A percentile compares a stretch with the other conserved stretches of the same genome.
These are phyloP conservation scores for Shiraia sp. DNA, from an alignment of 2,329 filamentous ascomycete species.

Conservation along the genomic window DNA sequence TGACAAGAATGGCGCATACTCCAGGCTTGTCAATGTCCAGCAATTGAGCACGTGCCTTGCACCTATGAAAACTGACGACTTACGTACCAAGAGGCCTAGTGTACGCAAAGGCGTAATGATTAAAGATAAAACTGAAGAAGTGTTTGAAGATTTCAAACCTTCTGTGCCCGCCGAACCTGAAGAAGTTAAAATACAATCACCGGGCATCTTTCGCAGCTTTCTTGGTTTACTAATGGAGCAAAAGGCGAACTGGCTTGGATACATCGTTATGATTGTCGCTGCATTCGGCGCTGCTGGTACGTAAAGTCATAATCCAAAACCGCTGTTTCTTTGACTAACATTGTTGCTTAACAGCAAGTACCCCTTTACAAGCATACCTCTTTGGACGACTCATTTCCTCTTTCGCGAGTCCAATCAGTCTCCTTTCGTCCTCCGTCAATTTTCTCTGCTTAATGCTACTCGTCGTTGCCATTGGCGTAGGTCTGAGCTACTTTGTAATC, in stretches of 20 bases:
- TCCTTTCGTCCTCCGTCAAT: conserved; percentile 12
- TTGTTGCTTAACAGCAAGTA: conserved; percentile 13
- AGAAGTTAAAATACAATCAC: neutral
- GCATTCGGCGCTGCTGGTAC: conserved; percentile 26
- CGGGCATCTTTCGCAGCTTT: conserved; percentile 4
- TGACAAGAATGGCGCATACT: conserved; percentile 63
- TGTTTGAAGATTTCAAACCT: too few species aligned
- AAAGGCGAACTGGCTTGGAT: conserved; percentile 16
- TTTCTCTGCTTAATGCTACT: conserved; percentile 51
- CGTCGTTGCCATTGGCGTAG: conserved; percentile 22
- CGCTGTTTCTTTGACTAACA: neutral
- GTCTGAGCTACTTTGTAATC: conserved; percentile 24
- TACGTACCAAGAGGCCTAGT: too few species aligned
- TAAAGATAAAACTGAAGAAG: conserved; percentile 45
- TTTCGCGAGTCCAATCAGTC: conserved; percentile 21
- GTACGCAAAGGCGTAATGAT: too few species aligned
- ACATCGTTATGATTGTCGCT: conserved; percentile 18
- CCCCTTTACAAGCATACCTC: conserved; percentile 26
- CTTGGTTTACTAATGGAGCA: conserved; percentile 21
- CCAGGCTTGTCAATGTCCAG: conserved; percentile 17
- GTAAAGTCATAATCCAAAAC: conserved; percentile 1
- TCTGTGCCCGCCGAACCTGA: too few species aligned
- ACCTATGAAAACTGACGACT: too few species aligned
- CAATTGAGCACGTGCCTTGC: too few species aligned
- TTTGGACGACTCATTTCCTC: conserved; percentile 28